phyloP scores from a whole-genome alignment of 192 early-diverging fungal genomes.

The Coemansia sp. region DNA sequence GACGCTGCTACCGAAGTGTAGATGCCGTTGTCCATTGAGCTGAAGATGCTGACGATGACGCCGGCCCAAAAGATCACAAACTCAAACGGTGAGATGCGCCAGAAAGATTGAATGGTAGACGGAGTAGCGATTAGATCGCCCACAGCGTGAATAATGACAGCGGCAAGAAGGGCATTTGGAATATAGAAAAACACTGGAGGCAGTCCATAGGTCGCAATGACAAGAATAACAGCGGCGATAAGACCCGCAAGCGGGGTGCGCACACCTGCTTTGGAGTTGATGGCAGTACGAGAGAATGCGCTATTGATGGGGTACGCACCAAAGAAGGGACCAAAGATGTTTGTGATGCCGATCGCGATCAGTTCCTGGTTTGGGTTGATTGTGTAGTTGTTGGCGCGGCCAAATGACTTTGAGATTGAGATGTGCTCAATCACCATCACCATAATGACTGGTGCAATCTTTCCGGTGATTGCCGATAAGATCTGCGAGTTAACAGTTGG shows the following conservation, averaged over 20 bases:
- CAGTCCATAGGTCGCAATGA: constrained; percentile 78
- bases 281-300: constrained; percentile 89
- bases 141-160: constrained; percentile 85
- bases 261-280: constrained; percentile 88
- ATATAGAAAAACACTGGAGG: constrained; percentile 88
- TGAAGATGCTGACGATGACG: constrained; percentile 56
- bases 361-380: constrained; percentile 87
- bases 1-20: constrained; percentile 72
- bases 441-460: constrained; percentile 69
- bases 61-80: constrained; percentile 50
- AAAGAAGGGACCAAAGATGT: constrained; percentile 85
- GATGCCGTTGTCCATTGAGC: constrained; percentile 75
- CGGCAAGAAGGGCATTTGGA: constrained; percentile 73
- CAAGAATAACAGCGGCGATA: constrained; percentile 77
- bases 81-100: constrained; percentile 59
- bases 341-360: constrained; percentile 85
- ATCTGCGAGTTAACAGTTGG: constrained; percentile 57
- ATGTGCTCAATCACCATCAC: constrained; percentile 88
- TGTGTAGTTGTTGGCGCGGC: constrained; percentile 80
- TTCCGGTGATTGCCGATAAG: constrained; percentile 52
- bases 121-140: constrained; percentile 73
- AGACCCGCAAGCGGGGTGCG: constrained; percentile 76
- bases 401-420: constrained; percentile 86
- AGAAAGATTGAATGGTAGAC: constrained; percentile 59
- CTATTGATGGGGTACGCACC: constrained; percentile 86